Base-by-base conservation (phyloP, 306 rosid species). In the Notholithocarpus densiflorus region DNA sequence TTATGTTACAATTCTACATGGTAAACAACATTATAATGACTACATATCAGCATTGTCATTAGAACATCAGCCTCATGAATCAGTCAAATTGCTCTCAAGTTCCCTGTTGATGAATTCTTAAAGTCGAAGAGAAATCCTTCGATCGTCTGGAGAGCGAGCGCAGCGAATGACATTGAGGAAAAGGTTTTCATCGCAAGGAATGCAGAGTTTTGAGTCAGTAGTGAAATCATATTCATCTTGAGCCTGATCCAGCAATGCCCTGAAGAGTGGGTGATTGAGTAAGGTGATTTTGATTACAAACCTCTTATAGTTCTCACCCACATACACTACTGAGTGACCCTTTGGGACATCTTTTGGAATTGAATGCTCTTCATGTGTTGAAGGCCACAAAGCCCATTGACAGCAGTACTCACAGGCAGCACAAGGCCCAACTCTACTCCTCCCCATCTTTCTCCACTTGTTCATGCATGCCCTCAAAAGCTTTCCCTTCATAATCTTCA, bases 281-380 rank as follows among this genome's bases (percentile, higher is more conserved):
- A 89, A 71, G 72, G 82, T 75, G 60, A 93, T 71, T 69, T 90
- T 90, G 82, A 93, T 91, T 1, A 93, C 98, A 83, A 83, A 91
- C 84, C 99, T 90, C 86, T 85, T 91, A 77, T 73, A 80, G 54
- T 93, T 86, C 72, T 91, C 86, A 24, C 99, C 99, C 0, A 93
- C 97, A 13, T 93, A 96, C 4, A 96, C 94, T 62, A 90, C 98
- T 79, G 90, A 84, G 85, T 96, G 99, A 73, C 99, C 98, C 88
- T 86, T 93, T 31, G 99, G 99, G 73, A 95, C 99, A 71, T 95
- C 99, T 75, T 86, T 89, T 56, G 99, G 99, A 27, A 92, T 91
- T 4, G 87, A 86, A 70, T 87, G 80, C 3, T 85, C 82, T 77
- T 89, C 87, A 29, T 88, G 87, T 32, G 84, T 80, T 60, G 82